Evolutionary conservation across 1,139 yeast genomes (phyloP).

Genomic region (Yamadazyma membranifaciens): DNA sequence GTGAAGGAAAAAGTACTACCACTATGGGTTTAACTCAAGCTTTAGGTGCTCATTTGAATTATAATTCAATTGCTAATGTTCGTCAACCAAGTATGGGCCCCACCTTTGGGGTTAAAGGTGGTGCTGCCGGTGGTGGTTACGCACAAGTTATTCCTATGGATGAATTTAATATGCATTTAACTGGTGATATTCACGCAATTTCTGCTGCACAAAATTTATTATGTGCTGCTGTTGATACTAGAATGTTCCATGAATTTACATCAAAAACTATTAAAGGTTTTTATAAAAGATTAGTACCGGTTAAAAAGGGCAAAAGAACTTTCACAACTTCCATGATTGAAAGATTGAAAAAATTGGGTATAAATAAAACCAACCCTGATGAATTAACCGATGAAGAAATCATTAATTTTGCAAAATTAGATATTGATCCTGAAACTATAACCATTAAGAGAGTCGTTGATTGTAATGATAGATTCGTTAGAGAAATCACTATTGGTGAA

Average conservation of each 20-base stretch:
- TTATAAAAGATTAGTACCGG: slow-evolving; percentile 69
- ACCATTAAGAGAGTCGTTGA: slow-evolving; percentile 79
- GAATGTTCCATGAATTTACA: slow-evolving; percentile 78
- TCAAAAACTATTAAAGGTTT: slow-evolving; percentile 64
- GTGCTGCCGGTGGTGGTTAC: slow-evolving; percentile 89
- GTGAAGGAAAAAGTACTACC: slow-evolving; percentile 81
- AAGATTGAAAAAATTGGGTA: slow-evolving; percentile 63
- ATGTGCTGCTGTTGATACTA: slow-evolving; percentile 82
- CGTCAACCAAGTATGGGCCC: slow-evolving; percentile 91
- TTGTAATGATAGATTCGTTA: slow-evolving; percentile 73
- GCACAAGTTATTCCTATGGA: slow-evolving; percentile 88
- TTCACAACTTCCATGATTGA: slow-evolving; percentile 69
- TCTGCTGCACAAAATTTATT: slow-evolving; percentile 76
- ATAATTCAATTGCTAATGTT: slow-evolving; percentile 72
- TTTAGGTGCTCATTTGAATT: slow-evolving; percentile 68
- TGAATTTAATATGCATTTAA: slow-evolving; percentile 80
- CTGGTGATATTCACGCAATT: slow-evolving; percentile 84
- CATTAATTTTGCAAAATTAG: slow-evolving; percentile 58
- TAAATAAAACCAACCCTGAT: slow-evolving; percentile 65
- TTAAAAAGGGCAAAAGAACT: slow-evolving; percentile 59
- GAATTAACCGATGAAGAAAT: slow-evolving; percentile 67
- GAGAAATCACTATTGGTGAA: slow-evolving; percentile 74
- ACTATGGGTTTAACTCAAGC: slow-evolving; percentile 82
- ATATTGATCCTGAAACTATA: slow-evolving; percentile 71
- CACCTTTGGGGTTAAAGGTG: slow-evolving; percentile 84